phyloP scores from a whole-genome alignment of 2,329 filamentous ascomycete genomes.

The Aspergillus pseudonomiae region DNA sequence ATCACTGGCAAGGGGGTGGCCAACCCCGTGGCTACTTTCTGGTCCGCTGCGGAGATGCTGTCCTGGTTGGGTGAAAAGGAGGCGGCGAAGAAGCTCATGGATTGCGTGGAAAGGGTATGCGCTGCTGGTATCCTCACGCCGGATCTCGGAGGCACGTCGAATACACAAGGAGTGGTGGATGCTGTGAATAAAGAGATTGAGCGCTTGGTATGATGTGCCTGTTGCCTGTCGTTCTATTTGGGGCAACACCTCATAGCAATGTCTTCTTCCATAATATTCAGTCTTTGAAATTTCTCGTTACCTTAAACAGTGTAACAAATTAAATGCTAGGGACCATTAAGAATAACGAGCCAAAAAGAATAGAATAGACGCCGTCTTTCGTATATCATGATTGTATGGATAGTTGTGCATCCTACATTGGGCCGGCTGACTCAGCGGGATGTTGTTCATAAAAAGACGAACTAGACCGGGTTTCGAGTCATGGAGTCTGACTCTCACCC shows the following conservation, averaged over 20 bases:
- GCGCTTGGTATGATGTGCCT: constrained; percentile 2
- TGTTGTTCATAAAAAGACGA: neutral
- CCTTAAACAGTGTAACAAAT: neutral
- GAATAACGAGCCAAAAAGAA: no score
- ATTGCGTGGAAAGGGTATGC: constrained; percentile 62
- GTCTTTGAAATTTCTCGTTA: neutral
- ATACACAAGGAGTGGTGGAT: constrained; percentile 61
- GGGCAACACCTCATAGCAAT: neutral
- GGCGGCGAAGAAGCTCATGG: constrained; percentile 60
- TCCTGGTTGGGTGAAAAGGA: constrained; percentile 61
- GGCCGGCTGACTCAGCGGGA: neutral
- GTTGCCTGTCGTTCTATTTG: neutral
- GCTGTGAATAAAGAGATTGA: constrained; percentile 57
- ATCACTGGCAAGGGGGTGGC: constrained; percentile 63
- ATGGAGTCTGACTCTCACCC: neutral
- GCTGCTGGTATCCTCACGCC: constrained; percentile 57
- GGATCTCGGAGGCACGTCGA: constrained; percentile 61
- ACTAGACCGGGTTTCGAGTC: neutral
- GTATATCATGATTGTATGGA: no score
- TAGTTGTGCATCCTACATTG: neutral
- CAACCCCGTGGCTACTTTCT: constrained; percentile 68
- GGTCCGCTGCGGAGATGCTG: constrained; percentile 71
- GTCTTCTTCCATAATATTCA: neutral
- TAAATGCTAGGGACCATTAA: no score
- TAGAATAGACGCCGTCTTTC: no score